Evolutionary conservation across 139 green algal species (phyloP).

Genomic region (Chlamydomonas schloesseri): DNA sequence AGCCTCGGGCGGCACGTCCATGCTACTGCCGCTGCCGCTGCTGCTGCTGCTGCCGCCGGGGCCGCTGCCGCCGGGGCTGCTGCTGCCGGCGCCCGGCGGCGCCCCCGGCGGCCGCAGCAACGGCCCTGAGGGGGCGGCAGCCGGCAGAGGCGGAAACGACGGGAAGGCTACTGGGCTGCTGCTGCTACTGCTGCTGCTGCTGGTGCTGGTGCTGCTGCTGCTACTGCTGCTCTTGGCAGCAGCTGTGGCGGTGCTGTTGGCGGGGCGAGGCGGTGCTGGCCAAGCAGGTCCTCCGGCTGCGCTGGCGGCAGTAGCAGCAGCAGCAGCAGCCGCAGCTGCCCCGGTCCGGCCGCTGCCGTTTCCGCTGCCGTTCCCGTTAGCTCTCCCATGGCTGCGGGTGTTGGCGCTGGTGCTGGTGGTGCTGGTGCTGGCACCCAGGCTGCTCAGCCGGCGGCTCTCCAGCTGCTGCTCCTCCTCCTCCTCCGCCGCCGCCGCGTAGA

Average conservation of each 20-base stretch:
- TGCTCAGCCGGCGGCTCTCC: constrained; percentile 4
- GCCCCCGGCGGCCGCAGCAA: background rate
- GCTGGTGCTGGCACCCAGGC: constrained; percentile 8
- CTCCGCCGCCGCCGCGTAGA: no score
- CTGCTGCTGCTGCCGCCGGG: no score
- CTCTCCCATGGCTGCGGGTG: background rate
- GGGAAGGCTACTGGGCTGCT: background rate
- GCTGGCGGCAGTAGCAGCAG: no score
- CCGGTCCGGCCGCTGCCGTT: background rate
- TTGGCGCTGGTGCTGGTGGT: background rate
- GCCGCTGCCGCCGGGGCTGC: no score
- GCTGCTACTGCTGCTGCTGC: background rate
- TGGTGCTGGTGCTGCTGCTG: background rate
- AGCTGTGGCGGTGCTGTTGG: no score
- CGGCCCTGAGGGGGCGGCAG: background rate
- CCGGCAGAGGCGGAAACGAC: no score
- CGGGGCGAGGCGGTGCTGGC: no score
- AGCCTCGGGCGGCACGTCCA: background rate
- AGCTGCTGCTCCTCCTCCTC: background rate
- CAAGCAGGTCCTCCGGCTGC: no score
- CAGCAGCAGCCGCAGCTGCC: no score
- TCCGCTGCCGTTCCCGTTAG: background rate
- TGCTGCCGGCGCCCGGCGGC: no score
- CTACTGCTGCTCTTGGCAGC: no score
- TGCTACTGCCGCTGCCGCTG: no score